Conservation (phyloP, 1,139 yeast genomes). For the Suhomyces atakaporum region DNA sequence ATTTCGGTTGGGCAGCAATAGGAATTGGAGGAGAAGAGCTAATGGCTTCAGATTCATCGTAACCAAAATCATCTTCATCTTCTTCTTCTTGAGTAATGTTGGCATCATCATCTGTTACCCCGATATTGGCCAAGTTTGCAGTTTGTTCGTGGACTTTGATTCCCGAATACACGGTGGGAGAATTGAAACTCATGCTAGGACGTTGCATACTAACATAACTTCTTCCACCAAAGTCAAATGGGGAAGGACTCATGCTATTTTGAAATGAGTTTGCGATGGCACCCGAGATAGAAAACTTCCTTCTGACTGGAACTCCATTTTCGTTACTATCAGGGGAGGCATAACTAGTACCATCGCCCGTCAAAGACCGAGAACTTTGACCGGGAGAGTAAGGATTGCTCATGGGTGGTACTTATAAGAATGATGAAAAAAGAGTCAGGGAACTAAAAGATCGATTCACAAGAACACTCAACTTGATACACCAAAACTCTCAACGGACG, state of each 20-base stretch:
- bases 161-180: conserved; percentile 50
- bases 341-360: background rate
- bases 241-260: conserved; percentile 25
- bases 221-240: conserved; percentile 48
- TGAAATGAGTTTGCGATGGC: conserved; percentile 27
- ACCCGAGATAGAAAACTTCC: conserved; percentile 30
- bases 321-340: conserved; percentile 2
- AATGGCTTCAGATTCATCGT: conserved; percentile 10
- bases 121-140: conserved; percentile 61
- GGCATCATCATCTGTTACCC: conserved; percentile 49
- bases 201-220: conserved; percentile 41
- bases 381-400: conserved; percentile 1
- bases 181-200: conserved; percentile 22
- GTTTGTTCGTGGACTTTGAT: conserved; percentile 62
- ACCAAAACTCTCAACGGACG: too few species aligned
- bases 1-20: conserved; percentile 1
- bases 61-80: conserved; percentile 16
- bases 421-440: background rate
- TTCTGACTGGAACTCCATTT: conserved; percentile 5
- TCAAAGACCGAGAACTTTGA: conserved; percentile 3
- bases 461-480: too few species aligned
- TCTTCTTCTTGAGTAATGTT: conserved; percentile 5
- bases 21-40: conserved; percentile 32
- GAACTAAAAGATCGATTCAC: background rate
- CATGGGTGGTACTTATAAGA: too few species aligned